These are phyloP conservation scores for Cercospora janseana DNA, from an alignment of 2,329 filamentous ascomycete species.

Conservation along the genomic window DNA sequence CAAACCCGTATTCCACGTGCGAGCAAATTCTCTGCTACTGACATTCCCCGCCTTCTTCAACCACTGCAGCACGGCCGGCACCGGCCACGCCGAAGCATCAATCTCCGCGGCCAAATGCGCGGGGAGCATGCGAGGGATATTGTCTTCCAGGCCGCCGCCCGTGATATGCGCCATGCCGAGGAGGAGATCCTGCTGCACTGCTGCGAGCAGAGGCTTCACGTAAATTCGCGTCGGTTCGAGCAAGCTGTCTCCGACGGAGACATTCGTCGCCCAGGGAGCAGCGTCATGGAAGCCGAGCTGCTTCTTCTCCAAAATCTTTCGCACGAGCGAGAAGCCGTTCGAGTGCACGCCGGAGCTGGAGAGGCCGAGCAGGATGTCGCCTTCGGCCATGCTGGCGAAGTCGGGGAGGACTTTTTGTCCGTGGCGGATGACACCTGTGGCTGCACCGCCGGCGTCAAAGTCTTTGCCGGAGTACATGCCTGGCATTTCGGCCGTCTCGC, in stretches of 20 bases:
- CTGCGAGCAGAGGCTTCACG: constrained; percentile 67
- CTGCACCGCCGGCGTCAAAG: constrained; percentile 90
- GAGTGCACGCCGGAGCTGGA: constrained; percentile 87
- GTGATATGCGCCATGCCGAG: constrained; percentile 98
- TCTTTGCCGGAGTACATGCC: constrained; percentile 85
- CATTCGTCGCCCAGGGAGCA: constrained; percentile 70
- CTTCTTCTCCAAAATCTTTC: constrained; percentile 77
- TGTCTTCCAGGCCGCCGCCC: constrained; percentile 87
- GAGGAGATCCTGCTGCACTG: constrained; percentile 61
- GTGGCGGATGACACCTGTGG: constrained; percentile 75
- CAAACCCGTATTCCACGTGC: constrained; percentile 91
- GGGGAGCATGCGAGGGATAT: constrained; percentile 91
- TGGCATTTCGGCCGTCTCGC: constrained; percentile 98
- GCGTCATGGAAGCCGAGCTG: constrained; percentile 68
- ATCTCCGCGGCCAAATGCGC: constrained; percentile 73
- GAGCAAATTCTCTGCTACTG: constrained; percentile 73
- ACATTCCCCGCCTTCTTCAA: constrained; percentile 73
- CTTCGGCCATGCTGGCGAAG: constrained; percentile 70
- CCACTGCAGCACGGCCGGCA: constrained; percentile 83
- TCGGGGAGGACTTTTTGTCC: constrained; percentile 69
- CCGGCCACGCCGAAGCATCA: constrained; percentile 70
- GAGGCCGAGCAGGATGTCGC: constrained; percentile 83
- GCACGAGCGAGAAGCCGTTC: constrained; percentile 95
- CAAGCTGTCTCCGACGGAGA: constrained; percentile 69
- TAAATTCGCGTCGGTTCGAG: constrained; percentile 93